phyloP scores from a whole-genome alignment of 2,329 filamentous ascomycete genomes.

The Botryotinia narcissicola region DNA sequence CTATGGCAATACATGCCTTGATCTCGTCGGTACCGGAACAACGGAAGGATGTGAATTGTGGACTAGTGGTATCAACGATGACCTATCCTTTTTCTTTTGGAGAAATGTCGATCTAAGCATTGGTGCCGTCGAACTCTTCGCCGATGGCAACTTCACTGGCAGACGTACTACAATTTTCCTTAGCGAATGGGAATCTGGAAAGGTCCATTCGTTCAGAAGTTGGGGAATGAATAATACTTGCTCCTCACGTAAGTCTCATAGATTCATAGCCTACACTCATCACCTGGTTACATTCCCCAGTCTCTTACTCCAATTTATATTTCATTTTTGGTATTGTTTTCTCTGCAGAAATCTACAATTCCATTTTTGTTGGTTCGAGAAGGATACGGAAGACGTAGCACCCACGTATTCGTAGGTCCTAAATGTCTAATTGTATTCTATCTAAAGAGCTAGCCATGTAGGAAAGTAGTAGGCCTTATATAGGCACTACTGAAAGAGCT shows the following conservation, averaged over 20 bases:
- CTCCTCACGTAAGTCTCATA: background rate
- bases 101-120: background rate
- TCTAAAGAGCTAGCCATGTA: too few species aligned
- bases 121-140: background rate
- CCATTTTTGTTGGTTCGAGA: too few species aligned
- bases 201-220: background rate
- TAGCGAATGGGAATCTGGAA: background rate
- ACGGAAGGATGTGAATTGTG: background rate
- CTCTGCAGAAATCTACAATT: background rate
- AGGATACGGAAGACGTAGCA: too few species aligned
- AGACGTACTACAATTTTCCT: constrained; percentile 11
- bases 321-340: background rate
- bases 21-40: background rate
- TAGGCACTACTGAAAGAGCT: too few species aligned
- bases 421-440: too few species aligned
- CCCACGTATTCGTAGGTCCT: too few species aligned
- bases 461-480: too few species aligned
- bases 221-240: constrained; percentile 2
- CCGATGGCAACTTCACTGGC: background rate
- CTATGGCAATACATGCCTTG: background rate
- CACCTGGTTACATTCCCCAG: background rate
- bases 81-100: background rate
- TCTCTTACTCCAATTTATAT: background rate
- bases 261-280: background rate
- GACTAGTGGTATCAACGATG: background rate